phyloP scores from a whole-genome alignment of 2,329 filamentous ascomycete genomes.

The Monilinia vaccinii-corymbosi region DNA sequence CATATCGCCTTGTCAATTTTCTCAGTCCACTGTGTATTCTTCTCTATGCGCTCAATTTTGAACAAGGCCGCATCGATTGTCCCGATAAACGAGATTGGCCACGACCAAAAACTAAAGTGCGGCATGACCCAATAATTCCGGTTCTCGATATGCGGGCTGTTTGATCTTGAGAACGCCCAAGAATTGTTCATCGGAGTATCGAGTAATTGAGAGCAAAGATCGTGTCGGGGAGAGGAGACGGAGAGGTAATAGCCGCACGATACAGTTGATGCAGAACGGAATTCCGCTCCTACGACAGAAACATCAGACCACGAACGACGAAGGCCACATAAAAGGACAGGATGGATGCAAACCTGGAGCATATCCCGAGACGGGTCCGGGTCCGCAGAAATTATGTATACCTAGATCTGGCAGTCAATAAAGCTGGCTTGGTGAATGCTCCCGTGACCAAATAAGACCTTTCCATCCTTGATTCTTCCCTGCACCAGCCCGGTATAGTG shows the following conservation, averaged over 20 bases:
- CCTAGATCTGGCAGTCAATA: constrained; percentile 21
- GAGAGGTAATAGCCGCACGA: constrained; percentile 42
- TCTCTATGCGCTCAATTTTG: constrained; percentile 34
- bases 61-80: constrained; percentile 34
- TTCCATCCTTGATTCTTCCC: constrained; percentile 35
- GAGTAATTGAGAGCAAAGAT: constrained; percentile 43
- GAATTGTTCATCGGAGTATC: constrained; percentile 38
- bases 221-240: constrained; percentile 39
- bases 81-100: constrained; percentile 42
- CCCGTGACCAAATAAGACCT: constrained; percentile 25
- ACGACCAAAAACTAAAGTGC: constrained; percentile 48
- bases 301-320: constrained; percentile 13
- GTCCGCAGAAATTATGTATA: constrained; percentile 38
- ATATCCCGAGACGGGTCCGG: constrained; percentile 36
- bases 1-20: constrained; percentile 40
- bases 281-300: constrained; percentile 34
- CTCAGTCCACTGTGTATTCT: constrained; percentile 17
- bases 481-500: constrained; percentile 34
- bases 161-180: constrained; percentile 40
- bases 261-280: constrained; percentile 46
- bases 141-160: constrained; percentile 29
- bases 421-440: background rate
- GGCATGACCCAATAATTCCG: constrained; percentile 41
- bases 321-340: background rate
- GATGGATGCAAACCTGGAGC: constrained; percentile 28